Conservation (phyloP, 2,329 filamentous ascomycete genomes). For the Chalaropsis thielavioides region DNA sequence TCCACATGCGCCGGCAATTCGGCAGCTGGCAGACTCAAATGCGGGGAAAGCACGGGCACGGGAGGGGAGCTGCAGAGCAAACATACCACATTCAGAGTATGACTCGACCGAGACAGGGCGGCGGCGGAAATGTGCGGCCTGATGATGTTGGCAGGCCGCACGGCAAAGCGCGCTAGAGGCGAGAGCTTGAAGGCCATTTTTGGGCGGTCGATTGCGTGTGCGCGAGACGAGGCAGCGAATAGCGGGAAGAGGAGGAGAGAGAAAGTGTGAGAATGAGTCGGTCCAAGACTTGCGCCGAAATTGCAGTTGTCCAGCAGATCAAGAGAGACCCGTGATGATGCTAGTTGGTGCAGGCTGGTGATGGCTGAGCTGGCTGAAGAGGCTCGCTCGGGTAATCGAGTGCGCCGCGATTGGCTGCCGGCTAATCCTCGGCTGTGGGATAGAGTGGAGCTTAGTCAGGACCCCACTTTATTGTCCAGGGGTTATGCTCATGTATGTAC, state of each 20-base stretch:
- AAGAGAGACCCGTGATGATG: not conserved
- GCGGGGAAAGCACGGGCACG: not conserved
- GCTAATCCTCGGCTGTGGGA: not conserved
- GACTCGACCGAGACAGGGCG: slow-evolving; percentile 46
- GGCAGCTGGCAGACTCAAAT: not conserved
- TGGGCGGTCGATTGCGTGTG: slow-evolving; percentile 1
- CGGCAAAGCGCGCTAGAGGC: slow-evolving; percentile 55
- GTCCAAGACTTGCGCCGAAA: not conserved
- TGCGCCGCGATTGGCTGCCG: not conserved
- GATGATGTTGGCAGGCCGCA: slow-evolving; percentile 34
- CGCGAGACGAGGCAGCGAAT: not conserved
- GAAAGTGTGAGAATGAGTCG: no score
- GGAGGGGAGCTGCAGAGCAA: not conserved
- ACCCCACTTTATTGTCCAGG: no score
- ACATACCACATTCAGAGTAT: slow-evolving; percentile 54
- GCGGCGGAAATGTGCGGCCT: slow-evolving; percentile 54
- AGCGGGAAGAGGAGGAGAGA: not conserved
- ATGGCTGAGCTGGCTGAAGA: not conserved
- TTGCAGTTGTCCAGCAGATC: not conserved
- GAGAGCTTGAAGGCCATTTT: slow-evolving; percentile 73
- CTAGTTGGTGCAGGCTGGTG: not conserved
- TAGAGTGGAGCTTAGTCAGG: no score
- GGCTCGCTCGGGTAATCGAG: slow-evolving; percentile 3
- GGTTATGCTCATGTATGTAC: not conserved
- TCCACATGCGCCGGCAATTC: no score